Percentiles rank a stretch among this genome's conserved stretches.
phyloP scores from a whole-genome alignment of 768 basidiomycete genomes.

The Termitomyces sp. region DNA sequence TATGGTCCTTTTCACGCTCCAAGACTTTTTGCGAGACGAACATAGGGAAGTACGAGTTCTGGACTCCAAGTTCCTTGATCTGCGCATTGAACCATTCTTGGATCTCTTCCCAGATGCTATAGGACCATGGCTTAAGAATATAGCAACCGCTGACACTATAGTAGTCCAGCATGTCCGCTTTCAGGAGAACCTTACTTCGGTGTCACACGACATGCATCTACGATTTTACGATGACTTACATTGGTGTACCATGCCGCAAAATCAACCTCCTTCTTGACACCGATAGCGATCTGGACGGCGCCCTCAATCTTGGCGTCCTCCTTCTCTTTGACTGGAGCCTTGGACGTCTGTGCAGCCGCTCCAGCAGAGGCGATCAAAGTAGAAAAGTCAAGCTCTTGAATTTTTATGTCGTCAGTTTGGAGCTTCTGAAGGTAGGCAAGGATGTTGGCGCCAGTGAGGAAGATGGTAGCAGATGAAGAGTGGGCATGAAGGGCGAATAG shows the following conservation, averaged over 20 bases:
- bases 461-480: slow-evolving; percentile 65
- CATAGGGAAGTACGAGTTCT: slow-evolving; percentile 99
- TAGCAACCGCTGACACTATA: slow-evolving; percentile 99
- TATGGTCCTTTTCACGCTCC: slow-evolving; percentile 96
- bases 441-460: slow-evolving; percentile 77
- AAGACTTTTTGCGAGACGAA: slow-evolving; percentile 90
- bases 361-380: slow-evolving; percentile 38
- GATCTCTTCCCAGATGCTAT: slow-evolving; percentile 94
- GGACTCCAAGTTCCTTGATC: slow-evolving; percentile 93
- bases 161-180: slow-evolving; percentile 98
- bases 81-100: slow-evolving; percentile 91
- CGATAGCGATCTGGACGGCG: slow-evolving; percentile 87
- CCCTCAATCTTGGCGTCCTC: slow-evolving; percentile 82
- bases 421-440: slow-evolving; percentile 63
- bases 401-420: slow-evolving; percentile 56
- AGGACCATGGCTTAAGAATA: slow-evolving; percentile 97
- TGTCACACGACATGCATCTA: slow-evolving; percentile 7
- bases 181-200: slow-evolving; percentile 75
- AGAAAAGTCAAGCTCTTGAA: slow-evolving; percentile 72
- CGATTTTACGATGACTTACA: slow-evolving; percentile 36
- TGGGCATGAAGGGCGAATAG: slow-evolving; percentile 72
- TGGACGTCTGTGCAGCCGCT: slow-evolving; percentile 32
- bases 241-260: slow-evolving; percentile 94
- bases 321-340: slow-evolving; percentile 46
- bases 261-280: slow-evolving; percentile 93